These are phyloP conservation scores for Suillus plorans DNA, from an alignment of 768 basidiomycete species.

Conservation along the genomic window DNA sequence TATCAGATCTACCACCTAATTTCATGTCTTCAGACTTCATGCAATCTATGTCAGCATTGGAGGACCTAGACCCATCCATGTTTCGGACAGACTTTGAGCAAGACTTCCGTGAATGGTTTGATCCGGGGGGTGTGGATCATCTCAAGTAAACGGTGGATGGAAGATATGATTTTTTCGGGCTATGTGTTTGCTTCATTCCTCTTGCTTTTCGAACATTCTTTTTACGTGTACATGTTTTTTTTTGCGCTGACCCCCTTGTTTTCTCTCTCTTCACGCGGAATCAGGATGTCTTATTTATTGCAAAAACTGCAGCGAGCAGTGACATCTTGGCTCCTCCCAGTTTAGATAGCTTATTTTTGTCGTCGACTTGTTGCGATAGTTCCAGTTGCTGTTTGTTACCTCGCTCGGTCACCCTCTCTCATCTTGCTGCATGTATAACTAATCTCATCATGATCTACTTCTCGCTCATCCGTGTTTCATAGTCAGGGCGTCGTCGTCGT, in stretches of 20 bases:
- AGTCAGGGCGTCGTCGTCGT: not conserved
- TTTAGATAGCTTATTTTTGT: constrained; percentile 15
- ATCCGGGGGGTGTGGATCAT: constrained; percentile 43
- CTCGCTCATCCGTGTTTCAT: not conserved
- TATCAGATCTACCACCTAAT: constrained; percentile 21
- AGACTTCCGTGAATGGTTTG: constrained; percentile 79
- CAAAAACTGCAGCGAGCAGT: constrained; percentile 24
- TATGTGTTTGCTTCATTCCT: constrained; percentile 10
- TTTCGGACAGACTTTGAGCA: constrained; percentile 60
- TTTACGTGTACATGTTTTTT: constrained; percentile 20
- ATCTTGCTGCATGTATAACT: constrained; percentile 20
- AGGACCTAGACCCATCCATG: constrained; percentile 37
- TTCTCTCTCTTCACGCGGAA: constrained; percentile 14
- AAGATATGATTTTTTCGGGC: constrained; percentile 11
- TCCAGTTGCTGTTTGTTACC: constrained; percentile 6
- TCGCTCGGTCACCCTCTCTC: constrained; percentile 4
- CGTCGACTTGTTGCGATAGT: constrained; percentile 14
- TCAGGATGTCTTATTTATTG: constrained; percentile 27
- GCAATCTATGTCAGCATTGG: constrained; percentile 41
- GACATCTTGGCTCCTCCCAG: constrained; percentile 12
- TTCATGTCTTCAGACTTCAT: constrained; percentile 43
- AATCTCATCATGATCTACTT: constrained; percentile 5
- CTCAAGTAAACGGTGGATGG: constrained; percentile 21
- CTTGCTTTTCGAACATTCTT: constrained; percentile 12
- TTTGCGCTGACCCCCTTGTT: constrained; percentile 7